Evolutionary conservation across 169 alveolate species (phyloP).

Genomic region (Cytauxzoon felis): DNA sequence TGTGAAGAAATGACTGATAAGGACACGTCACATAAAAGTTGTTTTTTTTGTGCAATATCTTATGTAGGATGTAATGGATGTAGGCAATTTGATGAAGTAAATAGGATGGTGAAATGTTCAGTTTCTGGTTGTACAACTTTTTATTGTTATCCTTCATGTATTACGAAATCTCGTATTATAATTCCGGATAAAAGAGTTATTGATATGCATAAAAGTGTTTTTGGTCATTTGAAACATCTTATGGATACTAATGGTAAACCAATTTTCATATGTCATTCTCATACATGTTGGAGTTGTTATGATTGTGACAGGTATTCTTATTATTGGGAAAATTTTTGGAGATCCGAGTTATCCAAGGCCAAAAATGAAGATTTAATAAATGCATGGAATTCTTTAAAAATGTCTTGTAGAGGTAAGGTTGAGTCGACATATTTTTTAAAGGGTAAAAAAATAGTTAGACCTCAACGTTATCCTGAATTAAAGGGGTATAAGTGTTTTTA

Average conservation of each 20-base stretch:
- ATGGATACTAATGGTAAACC: constrained; percentile 37
- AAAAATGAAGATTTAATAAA: not conserved
- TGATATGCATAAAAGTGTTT: constrained; percentile 21
- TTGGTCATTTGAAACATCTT: constrained; percentile 25
- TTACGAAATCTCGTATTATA: constrained; percentile 16
- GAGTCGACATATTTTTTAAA: constrained; percentile 56
- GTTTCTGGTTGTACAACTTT: constrained; percentile 43
- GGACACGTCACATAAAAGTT: constrained; percentile 5
- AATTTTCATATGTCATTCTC: constrained; percentile 53
- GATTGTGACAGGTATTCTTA: constrained; percentile 61
- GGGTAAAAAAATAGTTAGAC: constrained; percentile 40
- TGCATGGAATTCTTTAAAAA: constrained; percentile 51
- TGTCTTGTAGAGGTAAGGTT: constrained; percentile 58
- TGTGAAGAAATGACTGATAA: not conserved
- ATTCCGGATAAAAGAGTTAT: constrained; percentile 36
- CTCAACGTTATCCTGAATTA: constrained; percentile 51
- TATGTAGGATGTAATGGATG: constrained; percentile 45
- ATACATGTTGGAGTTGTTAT: constrained; percentile 65
- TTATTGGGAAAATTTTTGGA: constrained; percentile 61
- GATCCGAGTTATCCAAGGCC: constrained; percentile 18
- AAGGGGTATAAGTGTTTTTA: constrained; percentile 24
- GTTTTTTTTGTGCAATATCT: constrained; percentile 40
- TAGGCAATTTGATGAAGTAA: constrained; percentile 12
- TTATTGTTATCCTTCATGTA: constrained; percentile 50
- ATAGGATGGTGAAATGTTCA: constrained; percentile 10